phyloP scores from a whole-genome alignment of 257 asterid species.

The Lycium ferocissimum region DNA sequence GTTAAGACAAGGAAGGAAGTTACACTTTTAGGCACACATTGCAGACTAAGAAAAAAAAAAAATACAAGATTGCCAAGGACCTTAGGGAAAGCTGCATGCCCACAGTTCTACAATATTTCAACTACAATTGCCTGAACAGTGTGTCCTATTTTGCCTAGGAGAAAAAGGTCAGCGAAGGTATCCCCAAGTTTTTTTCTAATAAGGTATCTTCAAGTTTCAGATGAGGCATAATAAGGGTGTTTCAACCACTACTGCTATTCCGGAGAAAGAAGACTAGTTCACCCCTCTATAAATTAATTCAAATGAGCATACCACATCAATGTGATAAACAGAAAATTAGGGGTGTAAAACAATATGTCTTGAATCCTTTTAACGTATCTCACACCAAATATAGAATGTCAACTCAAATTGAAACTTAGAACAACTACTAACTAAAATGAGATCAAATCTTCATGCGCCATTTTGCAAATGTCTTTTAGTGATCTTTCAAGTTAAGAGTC shows the following conservation, averaged over 20 bases:
- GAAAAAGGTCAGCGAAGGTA: not conserved
- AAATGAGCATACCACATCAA: not conserved
- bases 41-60: not conserved
- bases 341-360: not conserved
- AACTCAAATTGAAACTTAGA: not conserved
- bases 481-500: constrained; percentile 23
- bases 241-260: not conserved
- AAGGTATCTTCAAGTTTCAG: constrained; percentile 8
- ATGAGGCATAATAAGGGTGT: not conserved
- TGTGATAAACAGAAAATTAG: not conserved
- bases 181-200: not conserved
- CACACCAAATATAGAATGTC: not conserved
- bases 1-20: not conserved
- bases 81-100: not conserved
- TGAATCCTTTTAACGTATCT: not conserved
- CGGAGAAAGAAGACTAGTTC: not conserved
- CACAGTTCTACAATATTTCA: constrained; percentile 20
- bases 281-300: not conserved
- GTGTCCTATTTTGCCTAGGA: not conserved
- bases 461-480: not conserved
- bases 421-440: not conserved
- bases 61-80: not conserved
- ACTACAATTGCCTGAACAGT: not conserved
- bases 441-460: not conserved
- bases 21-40: not conserved